A percentile compares a stretch with the other conserved stretches of the same genome.
These are phyloP conservation scores for Schizopora paradoxa DNA, from an alignment of 1,284 basidiomycete genomes.

Conservation along the genomic window DNA sequence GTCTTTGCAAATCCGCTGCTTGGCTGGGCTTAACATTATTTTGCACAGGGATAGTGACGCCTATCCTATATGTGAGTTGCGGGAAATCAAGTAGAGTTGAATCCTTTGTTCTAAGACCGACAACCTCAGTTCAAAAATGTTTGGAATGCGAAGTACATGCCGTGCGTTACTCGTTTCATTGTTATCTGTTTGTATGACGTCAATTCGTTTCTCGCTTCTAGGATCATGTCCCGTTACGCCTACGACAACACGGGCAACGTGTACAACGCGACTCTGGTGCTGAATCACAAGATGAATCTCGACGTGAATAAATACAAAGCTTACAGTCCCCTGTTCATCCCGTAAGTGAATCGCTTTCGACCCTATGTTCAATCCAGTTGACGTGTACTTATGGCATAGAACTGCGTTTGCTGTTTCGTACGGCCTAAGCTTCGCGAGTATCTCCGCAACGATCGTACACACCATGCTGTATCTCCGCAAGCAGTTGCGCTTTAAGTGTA, in stretches of 20 bases:
- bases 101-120: conserved; percentile 49
- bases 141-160: conserved; percentile 37
- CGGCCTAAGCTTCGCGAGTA: conserved; percentile 56
- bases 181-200: neutral
- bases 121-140: conserved; percentile 37
- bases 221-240: conserved; percentile 47
- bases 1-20: conserved; percentile 13
- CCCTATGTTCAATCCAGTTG: neutral
- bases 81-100: conserved; percentile 33
- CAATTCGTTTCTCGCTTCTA: neutral
- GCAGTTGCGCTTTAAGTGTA: conserved; percentile 58
- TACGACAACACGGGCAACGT: conserved; percentile 50
- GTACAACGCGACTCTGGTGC: conserved; percentile 55
- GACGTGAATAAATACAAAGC: conserved; percentile 45
- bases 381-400: conserved; percentile 1
- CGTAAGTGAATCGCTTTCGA: conserved; percentile 23
- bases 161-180: conserved; percentile 16
- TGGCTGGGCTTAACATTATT: neutral
- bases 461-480: conserved; percentile 80
- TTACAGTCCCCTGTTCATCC: conserved; percentile 62
- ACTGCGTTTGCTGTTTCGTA: conserved; percentile 62
- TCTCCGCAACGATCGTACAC: conserved; percentile 65
- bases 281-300: conserved; percentile 46
- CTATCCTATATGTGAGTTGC: conserved; percentile 14
- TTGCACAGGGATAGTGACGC: conserved; percentile 15